Base-by-base conservation (phyloP, 768 basidiomycete species). In the Baorangia bicolor region DNA sequence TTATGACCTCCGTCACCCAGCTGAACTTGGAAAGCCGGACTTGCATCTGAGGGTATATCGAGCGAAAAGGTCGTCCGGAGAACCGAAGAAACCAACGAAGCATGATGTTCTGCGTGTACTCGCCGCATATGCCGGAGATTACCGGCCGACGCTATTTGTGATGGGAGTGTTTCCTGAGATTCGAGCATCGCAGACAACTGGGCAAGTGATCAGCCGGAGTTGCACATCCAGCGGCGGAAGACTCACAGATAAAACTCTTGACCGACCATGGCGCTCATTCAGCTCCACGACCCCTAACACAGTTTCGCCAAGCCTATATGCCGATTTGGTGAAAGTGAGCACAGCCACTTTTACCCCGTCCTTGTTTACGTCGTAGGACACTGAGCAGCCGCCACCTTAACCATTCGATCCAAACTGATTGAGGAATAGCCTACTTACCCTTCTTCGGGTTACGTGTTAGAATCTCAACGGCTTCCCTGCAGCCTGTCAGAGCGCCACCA, bases 281-380 rank as follows among this genome's bases (percentile, higher is more conserved):
- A 98, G 68, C 65, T 92, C 87, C 23, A 99, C 87, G 0, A 95
- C 86, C 3, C 95, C 96, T 42, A 87, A 74, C 23, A 98, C 85
- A 0, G 94, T 94, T 74, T 99, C 95, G 4, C 96, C 96, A 0
- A 98, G 82, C 20, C 96, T 75, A 71, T 92, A 98, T 0, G 92
- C 90, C 38, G 88, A 86, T 73, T 98, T 98, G 25, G 90, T 85
- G 60, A 99, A 91, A 0, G 94, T 97, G 14, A 99, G 72, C 35
- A 91, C 86, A 7, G 96, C 95, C 55, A 98, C 93, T 39, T 85
- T 84, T 35, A 90, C 82, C 0, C 90, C 93, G 34, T 96, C 92
- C 76, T 98, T 97, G 67, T 87, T 90, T 52, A 98, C 94, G 73
- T 98, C 95, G 72, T 93, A 98, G 1, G 94, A 94, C 37, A 88